These are phyloP conservation scores for Alternaria novae-zelandiae DNA, from an alignment of 2,329 filamentous ascomycete genomes.

Conservation along the genomic window DNA sequence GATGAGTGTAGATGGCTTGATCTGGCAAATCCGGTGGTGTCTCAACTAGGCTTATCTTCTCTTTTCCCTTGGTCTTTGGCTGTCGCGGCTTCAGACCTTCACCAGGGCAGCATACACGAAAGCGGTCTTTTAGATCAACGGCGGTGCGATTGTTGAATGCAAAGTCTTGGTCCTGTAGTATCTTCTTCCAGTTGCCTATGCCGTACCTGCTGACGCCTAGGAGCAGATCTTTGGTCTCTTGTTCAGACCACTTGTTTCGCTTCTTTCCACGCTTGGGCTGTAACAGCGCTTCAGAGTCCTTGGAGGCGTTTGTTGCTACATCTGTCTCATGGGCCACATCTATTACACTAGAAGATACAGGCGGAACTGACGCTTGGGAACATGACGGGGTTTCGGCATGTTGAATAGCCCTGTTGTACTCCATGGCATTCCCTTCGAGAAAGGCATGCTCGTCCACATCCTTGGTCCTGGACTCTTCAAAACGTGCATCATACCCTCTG, in stretches of 20 bases:
- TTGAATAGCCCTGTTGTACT: conserved; percentile 1
- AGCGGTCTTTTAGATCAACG: conserved; percentile 68
- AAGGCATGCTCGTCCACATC: conserved; percentile 15
- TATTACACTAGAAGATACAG: background rate
- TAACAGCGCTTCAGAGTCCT: conserved; percentile 11
- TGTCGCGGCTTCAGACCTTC: conserved; percentile 36
- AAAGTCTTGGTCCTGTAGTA: conserved; percentile 63
- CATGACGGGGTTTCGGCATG: background rate
- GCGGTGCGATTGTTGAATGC: conserved; percentile 65
- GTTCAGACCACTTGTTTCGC: conserved; percentile 67
- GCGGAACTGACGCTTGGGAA: background rate
- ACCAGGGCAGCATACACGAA: conserved; percentile 61
- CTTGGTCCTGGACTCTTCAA: conserved; percentile 14
- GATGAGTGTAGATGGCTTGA: background rate
- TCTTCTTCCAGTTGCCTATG: conserved; percentile 70
- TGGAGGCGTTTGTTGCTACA: background rate
- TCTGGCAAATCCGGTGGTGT: background rate
- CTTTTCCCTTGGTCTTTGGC: conserved; percentile 48
- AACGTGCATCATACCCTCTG: conserved; percentile 15
- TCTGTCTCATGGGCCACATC: background rate
- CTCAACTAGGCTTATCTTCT: background rate
- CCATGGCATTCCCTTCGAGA: background rate
- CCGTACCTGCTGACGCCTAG: conserved; percentile 66
- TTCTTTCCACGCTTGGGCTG: conserved; percentile 55
- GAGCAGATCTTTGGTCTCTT: conserved; percentile 65